Base-by-base conservation (phyloP, 805 yeast species). In the Candida incommunis region DNA sequence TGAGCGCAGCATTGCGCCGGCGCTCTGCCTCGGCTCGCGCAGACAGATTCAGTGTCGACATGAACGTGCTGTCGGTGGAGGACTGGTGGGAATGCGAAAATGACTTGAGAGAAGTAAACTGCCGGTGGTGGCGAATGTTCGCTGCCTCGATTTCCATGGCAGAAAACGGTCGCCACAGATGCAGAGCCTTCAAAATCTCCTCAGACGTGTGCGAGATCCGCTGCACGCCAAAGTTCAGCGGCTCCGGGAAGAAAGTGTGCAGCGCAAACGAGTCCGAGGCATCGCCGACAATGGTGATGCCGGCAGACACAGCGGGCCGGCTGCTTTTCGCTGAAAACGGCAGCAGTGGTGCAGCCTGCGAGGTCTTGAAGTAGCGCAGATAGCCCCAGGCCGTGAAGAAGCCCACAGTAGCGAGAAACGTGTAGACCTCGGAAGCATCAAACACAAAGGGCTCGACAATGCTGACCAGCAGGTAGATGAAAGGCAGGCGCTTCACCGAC, bases 251-350 rank as follows among this genome's bases (percentile, higher is more conserved):
- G 58, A 86, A 83, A 53, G 80, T 81, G 31, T 80, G 78, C 50
- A 86, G 68, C 46, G 82, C 77, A 66, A 87, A 87, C 1, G 88
- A 80, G 51, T 86, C 95, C 0, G 88, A 78, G 0, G 95, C 94
- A 61, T 85, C 95, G 40, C 95, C 96, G 25, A 72, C 61, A 9
- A 78, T 61, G 22, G 69, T 60, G 20, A 54, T 44, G 18, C 56
- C 60, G 11, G 50, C 47, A 18, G 53, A 23, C 16, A 37, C 40
- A 43, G 46, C 45, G n/a, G n/a, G n/a, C n/a, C n/a, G n/a, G n/a
- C n/a, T n/a, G n/a, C n/a, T n/a, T 43, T 23, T 43, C 26, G 23
- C 41, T 7, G 54, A 41, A 20, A 52, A 69, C 46, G 82, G 82
- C 46, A 78, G 65, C n/a, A 69, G 59, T 40, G 76, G 78, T 45